These are phyloP conservation scores for Flaveria trinervia DNA, from an alignment of 129 eudicot species.

Conservation along the genomic window DNA sequence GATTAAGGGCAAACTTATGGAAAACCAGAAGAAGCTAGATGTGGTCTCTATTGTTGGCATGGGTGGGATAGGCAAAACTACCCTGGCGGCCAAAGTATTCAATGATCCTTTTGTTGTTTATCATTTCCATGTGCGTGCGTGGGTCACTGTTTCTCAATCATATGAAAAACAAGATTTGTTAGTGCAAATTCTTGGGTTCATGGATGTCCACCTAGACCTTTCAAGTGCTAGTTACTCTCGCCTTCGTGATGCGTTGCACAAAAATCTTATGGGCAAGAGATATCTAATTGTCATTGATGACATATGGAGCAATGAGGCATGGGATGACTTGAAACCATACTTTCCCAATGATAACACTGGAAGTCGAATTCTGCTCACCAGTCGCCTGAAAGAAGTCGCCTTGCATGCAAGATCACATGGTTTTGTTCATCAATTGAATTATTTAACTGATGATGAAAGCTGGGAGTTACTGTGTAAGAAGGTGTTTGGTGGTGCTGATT, in stretches of 20 bases:
- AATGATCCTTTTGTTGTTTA: not conserved
- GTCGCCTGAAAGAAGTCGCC: slow-evolving; percentile 24
- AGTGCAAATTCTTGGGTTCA: not conserved
- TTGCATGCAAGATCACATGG: slow-evolving; percentile 9
- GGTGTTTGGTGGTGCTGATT: slow-evolving; percentile 18
- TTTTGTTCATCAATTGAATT: not conserved
- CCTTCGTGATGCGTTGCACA: slow-evolving; percentile 16
- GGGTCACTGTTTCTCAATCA: slow-evolving; percentile 39
- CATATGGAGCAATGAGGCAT: slow-evolving; percentile 30
- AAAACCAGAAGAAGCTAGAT: not conserved
- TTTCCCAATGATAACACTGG: slow-evolving; percentile 26
- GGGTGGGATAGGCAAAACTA: slow-evolving; percentile 42
- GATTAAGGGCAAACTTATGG: not conserved
- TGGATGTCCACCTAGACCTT: not conserved
- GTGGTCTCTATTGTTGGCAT: slow-evolving; percentile 31
- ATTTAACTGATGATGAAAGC: slow-evolving; percentile 12
- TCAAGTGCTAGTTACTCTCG: not conserved
- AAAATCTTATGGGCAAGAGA: slow-evolving; percentile 7
- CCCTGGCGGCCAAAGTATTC: slow-evolving; percentile 35
- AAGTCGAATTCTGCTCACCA: slow-evolving; percentile 42
- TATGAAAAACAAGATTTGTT: slow-evolving; percentile 15
- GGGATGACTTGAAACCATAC: slow-evolving; percentile 21
- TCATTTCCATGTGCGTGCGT: slow-evolving; percentile 30
- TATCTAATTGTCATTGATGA: slow-evolving; percentile 48
- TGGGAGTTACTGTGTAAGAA: slow-evolving; percentile 25